These are phyloP conservation scores for Carallia brachiata DNA, from an alignment of 345 rosid species.

Conservation along the genomic window DNA sequence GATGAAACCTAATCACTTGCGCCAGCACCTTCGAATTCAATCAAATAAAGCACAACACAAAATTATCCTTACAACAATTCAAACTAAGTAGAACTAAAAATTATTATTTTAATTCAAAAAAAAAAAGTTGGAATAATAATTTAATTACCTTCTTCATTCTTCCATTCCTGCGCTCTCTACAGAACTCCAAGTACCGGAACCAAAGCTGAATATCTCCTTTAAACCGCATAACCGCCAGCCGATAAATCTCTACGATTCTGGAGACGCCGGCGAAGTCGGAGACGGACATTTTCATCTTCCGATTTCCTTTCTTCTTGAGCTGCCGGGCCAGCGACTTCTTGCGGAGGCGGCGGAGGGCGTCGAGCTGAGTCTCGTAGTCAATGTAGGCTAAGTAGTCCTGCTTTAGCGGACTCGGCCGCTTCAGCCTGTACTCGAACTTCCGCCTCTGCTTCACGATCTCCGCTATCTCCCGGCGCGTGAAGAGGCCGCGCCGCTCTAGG, in stretches of 20 bases:
- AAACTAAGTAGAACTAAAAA: neutral
- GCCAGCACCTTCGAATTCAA: constrained; percentile 56
- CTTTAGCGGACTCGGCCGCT: constrained; percentile 88
- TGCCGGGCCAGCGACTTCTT: constrained; percentile 48
- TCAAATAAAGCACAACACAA: neutral
- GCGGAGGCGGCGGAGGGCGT: constrained; percentile 68
- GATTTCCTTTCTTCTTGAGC: constrained; percentile 23
- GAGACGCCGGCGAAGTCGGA: constrained; percentile 70
- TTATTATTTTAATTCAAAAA: too few relatives aligned
- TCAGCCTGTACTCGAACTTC: constrained; percentile 85
- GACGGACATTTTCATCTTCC: constrained; percentile 47
- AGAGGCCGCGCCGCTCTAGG: constrained; percentile 64
- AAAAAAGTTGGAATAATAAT: too few relatives aligned
- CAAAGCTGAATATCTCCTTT: constrained; percentile 87
- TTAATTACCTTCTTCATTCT: constrained; percentile 75
- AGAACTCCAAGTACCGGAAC: constrained; percentile 86
- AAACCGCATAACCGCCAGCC: constrained; percentile 64
- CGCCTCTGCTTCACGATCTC: constrained; percentile 88
- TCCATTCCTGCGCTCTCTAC: constrained; percentile 65
- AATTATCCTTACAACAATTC: neutral
- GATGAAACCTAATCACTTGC: constrained; percentile 80
- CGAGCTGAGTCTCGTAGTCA: constrained; percentile 76
- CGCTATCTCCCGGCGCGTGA: constrained; percentile 66
- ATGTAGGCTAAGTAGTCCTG: constrained; percentile 76
- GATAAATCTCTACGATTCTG: constrained; percentile 65